Percentiles rank a stretch among this genome's conserved stretches.
Conservation (phyloP, 2,329 filamentous ascomycete genomes). For the Parastagonospora nodorum region DNA sequence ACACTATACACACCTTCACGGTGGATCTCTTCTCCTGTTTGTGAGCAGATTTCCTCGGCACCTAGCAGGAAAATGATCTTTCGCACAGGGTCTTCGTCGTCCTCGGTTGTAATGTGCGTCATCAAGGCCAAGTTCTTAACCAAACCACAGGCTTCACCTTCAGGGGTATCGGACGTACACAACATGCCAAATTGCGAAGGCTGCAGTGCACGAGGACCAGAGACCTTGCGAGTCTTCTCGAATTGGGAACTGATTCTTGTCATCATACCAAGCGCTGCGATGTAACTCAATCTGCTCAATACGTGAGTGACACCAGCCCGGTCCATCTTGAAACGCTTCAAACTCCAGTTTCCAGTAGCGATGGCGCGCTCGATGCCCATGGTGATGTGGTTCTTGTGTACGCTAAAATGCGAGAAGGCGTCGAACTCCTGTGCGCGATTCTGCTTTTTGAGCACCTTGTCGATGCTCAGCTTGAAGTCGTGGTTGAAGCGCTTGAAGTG, state of each 20-base stretch:
- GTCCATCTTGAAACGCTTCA: conserved; percentile 99
- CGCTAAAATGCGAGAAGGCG: conserved; percentile 80
- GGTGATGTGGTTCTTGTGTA: conserved; percentile 85
- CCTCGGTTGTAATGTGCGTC: conserved; percentile 98
- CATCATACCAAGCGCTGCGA: conserved; percentile 98
- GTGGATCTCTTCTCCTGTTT: conserved; percentile 87
- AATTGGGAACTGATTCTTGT: conserved; percentile 98
- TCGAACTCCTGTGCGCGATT: conserved; percentile 89
- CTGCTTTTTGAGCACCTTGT: conserved; percentile 93
- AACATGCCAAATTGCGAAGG: conserved; percentile 99
- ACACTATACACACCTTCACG: conserved; percentile 83
- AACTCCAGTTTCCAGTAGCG: conserved; percentile 95
- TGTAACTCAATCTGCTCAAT: conserved; percentile 92
- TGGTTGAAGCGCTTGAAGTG: conserved; percentile 94
- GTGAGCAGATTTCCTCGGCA: conserved; percentile 77
- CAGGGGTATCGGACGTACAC: conserved; percentile 94
- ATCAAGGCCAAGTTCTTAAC: conserved; percentile 98
- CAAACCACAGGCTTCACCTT: conserved; percentile 96
- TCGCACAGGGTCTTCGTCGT: conserved; percentile 88
- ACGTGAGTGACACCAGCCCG: conserved; percentile 96
- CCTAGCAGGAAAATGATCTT: conserved; percentile 86
- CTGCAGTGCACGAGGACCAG: conserved; percentile 91
- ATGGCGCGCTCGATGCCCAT: conserved; percentile 94
- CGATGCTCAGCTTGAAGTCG: conserved; percentile 89
- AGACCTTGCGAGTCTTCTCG: conserved; percentile 97